Percentiles rank a stretch among this genome's conserved stretches.
Conservation (phyloP, 768 basidiomycete genomes). For the Leccinum uliginosum region DNA sequence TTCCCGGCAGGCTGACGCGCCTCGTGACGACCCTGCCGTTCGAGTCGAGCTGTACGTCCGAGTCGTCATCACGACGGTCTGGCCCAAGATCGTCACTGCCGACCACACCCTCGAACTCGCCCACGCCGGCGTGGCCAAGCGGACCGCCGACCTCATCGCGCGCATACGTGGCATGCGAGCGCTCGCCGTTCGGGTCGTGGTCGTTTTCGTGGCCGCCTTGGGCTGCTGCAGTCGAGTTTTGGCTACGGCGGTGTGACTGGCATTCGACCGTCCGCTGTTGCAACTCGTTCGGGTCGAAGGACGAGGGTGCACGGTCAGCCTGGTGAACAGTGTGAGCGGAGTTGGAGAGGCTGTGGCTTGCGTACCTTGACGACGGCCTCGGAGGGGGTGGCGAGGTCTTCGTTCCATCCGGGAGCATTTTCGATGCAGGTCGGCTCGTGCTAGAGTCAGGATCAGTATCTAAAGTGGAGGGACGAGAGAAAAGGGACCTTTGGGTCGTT, state of each 20-base stretch:
- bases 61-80: slow-evolving; percentile 5
- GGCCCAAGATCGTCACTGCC: slow-evolving; percentile 28
- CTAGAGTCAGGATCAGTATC: slow-evolving; percentile 20
- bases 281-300: slow-evolving; percentile 17
- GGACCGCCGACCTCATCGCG: slow-evolving; percentile 29
- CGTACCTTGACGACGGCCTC: slow-evolving; percentile 65
- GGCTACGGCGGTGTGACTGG: slow-evolving; percentile 1
- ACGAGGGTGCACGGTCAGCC: slow-evolving; percentile 23
- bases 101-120: slow-evolving; percentile 29
- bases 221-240: not conserved
- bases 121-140: slow-evolving; percentile 24
- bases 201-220: too few species aligned
- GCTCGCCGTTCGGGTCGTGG: slow-evolving; percentile 14
- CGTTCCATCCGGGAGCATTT: slow-evolving; percentile 72
- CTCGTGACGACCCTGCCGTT: slow-evolving; percentile 23
- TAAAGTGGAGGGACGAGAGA: not conserved
- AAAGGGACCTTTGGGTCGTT: slow-evolving; percentile 49
- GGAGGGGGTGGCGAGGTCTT: slow-evolving; percentile 55
- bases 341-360: too few species aligned
- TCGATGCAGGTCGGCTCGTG: slow-evolving; percentile 49
- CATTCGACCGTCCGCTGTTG: slow-evolving; percentile 21
- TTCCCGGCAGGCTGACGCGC: slow-evolving; percentile 2
- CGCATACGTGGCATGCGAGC: slow-evolving; percentile 25
- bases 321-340: not conserved
- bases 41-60: slow-evolving; percentile 15